phyloP scores from a whole-genome alignment of 768 basidiomycete genomes.

The Boletus fagicola region DNA sequence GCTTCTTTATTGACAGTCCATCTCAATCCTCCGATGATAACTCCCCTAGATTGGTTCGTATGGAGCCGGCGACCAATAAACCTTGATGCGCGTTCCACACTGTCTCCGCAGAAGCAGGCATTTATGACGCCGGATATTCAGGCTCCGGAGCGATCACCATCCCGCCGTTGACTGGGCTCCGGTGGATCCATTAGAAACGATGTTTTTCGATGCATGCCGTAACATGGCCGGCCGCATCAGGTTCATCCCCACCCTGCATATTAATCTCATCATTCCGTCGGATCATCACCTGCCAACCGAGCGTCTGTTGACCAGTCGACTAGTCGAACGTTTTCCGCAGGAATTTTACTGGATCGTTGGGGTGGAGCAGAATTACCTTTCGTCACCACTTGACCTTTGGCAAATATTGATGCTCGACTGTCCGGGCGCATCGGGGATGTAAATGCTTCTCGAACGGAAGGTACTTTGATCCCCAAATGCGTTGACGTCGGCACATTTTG shows the following conservation, averaged over 20 bases:
- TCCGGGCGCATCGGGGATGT: neutral
- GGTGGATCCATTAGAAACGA: neutral
- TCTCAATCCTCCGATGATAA: neutral
- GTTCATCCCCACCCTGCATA: neutral
- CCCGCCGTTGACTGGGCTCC: neutral
- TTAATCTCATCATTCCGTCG: neutral
- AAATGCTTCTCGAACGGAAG: neutral
- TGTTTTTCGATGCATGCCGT: neutral
- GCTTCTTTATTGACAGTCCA: neutral
- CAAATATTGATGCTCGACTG: neutral
- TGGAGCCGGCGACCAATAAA: neutral
- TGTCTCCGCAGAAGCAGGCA: constrained; percentile 1
- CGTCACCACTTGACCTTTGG: neutral
- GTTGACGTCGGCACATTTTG: neutral
- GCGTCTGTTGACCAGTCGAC: neutral
- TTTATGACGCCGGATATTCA: neutral
- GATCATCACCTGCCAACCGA: neutral
- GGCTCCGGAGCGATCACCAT: constrained; percentile 1
- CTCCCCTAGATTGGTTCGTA: neutral
- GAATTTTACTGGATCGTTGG: neutral
- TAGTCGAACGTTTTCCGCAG: neutral
- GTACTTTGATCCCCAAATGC: neutral
- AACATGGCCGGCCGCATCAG: neutral
- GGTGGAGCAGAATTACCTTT: neutral
- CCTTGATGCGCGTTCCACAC: neutral